These are phyloP conservation scores for Stagonosporopsis cucurbitacearum DNA, from an alignment of 2,329 filamentous ascomycete species.

Conservation along the genomic window DNA sequence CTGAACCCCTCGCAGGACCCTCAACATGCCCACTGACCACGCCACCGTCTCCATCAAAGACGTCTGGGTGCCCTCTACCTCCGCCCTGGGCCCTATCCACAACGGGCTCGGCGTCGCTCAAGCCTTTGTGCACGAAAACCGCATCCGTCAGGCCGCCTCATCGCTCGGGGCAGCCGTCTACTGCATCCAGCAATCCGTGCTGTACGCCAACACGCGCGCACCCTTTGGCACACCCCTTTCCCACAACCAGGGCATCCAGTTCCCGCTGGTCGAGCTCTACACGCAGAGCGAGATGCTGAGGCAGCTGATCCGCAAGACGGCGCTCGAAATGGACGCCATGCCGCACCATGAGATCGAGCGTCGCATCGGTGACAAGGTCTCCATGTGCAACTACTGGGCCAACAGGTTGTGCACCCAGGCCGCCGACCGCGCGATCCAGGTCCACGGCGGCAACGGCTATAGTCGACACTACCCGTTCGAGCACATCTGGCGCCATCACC, in stretches of 20 bases:
- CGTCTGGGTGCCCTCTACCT: conserved; percentile 62
- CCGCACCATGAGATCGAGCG: conserved; percentile 62
- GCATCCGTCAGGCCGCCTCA: conserved; percentile 68
- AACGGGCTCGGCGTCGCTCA: conserved; percentile 66
- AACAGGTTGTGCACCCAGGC: conserved; percentile 66
- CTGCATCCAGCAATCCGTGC: conserved; percentile 64
- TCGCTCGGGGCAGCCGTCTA: conserved; percentile 66
- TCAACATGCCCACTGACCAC: conserved; percentile 72
- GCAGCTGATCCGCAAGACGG: conserved; percentile 66
- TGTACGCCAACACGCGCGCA: conserved; percentile 61
- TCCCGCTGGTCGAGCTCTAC: conserved; percentile 66
- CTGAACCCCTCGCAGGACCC: conserved; percentile 51
- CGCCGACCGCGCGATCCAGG: conserved; percentile 68
- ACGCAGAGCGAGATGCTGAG: conserved; percentile 69
- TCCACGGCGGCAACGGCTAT: conserved; percentile 67
- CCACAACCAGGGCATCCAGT: conserved; percentile 68
- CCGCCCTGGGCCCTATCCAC: conserved; percentile 61
- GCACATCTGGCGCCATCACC: conserved; percentile 70
- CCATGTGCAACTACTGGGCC: conserved; percentile 71
- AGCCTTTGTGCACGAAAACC: conserved; percentile 70
- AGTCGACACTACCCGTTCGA: conserved; percentile 66
- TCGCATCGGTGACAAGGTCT: conserved; percentile 66
- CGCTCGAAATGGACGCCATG: conserved; percentile 66
- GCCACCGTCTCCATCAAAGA: conserved; percentile 64
- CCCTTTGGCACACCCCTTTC: conserved; percentile 65